phyloP scores from a whole-genome alignment of 2,329 filamentous ascomycete species.

The Aspergillus ochraceoroseus region DNA sequence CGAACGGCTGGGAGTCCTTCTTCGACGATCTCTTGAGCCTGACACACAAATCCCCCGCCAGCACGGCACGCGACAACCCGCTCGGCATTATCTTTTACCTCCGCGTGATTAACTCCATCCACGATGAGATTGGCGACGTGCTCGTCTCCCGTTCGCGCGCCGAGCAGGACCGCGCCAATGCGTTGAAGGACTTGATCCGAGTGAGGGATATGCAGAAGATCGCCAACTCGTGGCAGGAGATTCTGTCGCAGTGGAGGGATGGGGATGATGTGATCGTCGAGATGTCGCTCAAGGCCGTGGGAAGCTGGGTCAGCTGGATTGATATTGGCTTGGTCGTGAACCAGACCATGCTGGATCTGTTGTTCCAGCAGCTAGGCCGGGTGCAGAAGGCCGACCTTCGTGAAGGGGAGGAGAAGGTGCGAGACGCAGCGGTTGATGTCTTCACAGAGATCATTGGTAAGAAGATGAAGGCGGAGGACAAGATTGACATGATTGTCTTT shows the following conservation, averaged over 20 bases:
- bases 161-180: conserved; percentile 79
- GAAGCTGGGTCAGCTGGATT: conserved; percentile 98
- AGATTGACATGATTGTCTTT: conserved; percentile 88
- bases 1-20: conserved; percentile 79
- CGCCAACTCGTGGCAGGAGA: conserved; percentile 83
- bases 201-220: conserved; percentile 84
- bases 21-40: conserved; percentile 83
- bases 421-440: conserved; percentile 87
- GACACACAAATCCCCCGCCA: conserved; percentile 57
- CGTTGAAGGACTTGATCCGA: conserved; percentile 86
- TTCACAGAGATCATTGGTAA: conserved; percentile 95
- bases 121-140: conserved; percentile 95
- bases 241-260: conserved; percentile 70
- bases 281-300: conserved; percentile 84
- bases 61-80: conserved; percentile 61
- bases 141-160: conserved; percentile 71
- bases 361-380: conserved; percentile 84
- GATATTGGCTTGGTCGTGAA: conserved; percentile 93
- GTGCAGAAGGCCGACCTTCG: conserved; percentile 55
- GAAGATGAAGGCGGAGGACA: conserved; percentile 93
- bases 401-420: conserved; percentile 73
- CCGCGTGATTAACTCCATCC: conserved; percentile 79
- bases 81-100: conserved; percentile 80
- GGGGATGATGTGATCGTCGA: conserved; percentile 71
- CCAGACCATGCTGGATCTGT: conserved; percentile 73